These are phyloP conservation scores for Penicillium sclerotiorum DNA, from an alignment of 2,329 filamentous ascomycete species.

Conservation along the genomic window DNA sequence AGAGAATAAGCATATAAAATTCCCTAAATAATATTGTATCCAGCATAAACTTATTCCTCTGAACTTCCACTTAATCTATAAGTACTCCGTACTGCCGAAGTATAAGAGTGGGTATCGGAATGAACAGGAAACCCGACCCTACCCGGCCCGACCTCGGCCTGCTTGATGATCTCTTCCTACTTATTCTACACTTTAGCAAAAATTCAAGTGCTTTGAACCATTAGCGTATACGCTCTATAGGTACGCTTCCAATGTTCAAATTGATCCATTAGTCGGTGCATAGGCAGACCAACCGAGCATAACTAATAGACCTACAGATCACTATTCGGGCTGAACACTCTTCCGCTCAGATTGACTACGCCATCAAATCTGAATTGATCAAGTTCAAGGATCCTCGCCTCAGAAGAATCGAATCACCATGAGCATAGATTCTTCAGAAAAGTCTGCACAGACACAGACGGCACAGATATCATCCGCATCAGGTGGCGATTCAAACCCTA, in stretches of 20 bases:
- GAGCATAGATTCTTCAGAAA: not conserved
- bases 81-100: not conserved
- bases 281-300: no score
- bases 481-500: not conserved
- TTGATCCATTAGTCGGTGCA: no score
- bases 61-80: not conserved
- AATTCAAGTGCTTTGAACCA: not conserved
- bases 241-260: no score
- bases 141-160: constrained; percentile 19
- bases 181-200: no score
- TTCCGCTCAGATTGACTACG: not conserved
- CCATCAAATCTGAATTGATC: no score
- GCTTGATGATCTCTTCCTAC: not conserved
- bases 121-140: constrained; percentile 23
- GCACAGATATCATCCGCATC: not conserved
- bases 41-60: no score
- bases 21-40: not conserved
- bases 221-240: no score
- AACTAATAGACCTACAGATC: no score
- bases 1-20: no score
- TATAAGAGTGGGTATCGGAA: constrained; percentile 13
- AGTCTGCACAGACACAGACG: not conserved
- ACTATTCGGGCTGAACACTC: constrained; percentile 2
- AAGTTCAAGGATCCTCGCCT: no score
- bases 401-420: not conserved